phyloP scores from a whole-genome alignment of 352 stramenopile species.

The Plasmopara halstedii region DNA sequence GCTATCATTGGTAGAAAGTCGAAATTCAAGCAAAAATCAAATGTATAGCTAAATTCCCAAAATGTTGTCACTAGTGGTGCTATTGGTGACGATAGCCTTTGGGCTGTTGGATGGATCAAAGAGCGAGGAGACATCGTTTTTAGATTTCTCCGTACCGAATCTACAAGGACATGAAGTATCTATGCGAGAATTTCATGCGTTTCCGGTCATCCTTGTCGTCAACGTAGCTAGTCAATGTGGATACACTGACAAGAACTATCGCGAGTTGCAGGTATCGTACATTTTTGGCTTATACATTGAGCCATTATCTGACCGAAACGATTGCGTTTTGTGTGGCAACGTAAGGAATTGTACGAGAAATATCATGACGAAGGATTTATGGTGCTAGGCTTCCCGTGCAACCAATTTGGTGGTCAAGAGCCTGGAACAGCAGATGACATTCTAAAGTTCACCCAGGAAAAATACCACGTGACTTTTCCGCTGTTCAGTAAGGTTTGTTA shows the following conservation, averaged over 20 bases:
- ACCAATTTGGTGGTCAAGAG: constrained; percentile 94
- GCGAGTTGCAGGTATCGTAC: constrained; percentile 46
- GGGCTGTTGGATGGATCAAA: constrained; percentile 1
- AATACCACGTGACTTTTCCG: constrained; percentile 74
- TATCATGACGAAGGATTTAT: constrained; percentile 66
- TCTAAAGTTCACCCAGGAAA: constrained; percentile 62
- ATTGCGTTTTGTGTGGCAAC: background rate
- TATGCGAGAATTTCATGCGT: constrained; percentile 41
- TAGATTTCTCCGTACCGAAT: constrained; percentile 54
- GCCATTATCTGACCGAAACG: background rate
- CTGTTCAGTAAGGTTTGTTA: constrained; percentile 74
- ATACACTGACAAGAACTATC: constrained; percentile 80
- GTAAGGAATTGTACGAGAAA: constrained; percentile 65
- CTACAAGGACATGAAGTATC: constrained; percentile 31
- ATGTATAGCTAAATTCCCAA: too few relatives aligned
- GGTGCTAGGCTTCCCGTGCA: constrained; percentile 93
- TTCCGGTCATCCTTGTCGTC: constrained; percentile 67
- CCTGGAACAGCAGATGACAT: constrained; percentile 60
- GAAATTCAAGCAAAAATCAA: too few relatives aligned
- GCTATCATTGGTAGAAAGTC: too few relatives aligned
- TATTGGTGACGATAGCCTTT: constrained; percentile 6
- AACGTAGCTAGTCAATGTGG: constrained; percentile 78
- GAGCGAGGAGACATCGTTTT: constrained; percentile 27
- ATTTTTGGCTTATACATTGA: background rate
- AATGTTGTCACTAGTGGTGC: constrained; percentile 11